phyloP scores from a whole-genome alignment of 2,329 filamentous ascomycete genomes.

The Xylariaceae sp. region DNA sequence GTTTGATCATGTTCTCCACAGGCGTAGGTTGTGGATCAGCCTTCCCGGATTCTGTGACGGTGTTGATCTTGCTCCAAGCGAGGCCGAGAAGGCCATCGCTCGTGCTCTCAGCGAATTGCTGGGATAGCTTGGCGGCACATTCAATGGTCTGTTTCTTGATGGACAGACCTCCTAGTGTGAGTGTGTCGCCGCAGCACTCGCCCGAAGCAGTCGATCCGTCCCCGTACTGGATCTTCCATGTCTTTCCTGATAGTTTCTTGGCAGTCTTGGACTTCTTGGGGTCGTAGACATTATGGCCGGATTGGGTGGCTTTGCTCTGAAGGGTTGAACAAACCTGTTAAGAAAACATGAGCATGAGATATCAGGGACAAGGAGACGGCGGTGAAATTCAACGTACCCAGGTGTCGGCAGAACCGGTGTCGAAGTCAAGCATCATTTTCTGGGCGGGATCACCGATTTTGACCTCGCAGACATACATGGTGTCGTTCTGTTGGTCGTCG shows the following conservation, averaged over 20 bases:
- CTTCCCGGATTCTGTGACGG: constrained; percentile 46
- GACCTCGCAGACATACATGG: constrained; percentile 63
- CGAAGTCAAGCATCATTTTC: constrained; percentile 65
- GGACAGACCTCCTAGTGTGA: constrained; percentile 63
- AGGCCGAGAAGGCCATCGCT: constrained; percentile 70
- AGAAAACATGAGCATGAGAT: constrained; percentile 11
- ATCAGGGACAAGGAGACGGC: background rate
- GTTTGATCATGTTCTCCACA: constrained; percentile 69
- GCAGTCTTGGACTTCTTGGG: constrained; percentile 63
- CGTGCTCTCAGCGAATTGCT: constrained; percentile 56
- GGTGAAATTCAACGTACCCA: constrained; percentile 54
- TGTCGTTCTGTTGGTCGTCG: constrained; percentile 69
- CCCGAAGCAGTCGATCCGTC: constrained; percentile 70
- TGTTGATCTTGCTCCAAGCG: constrained; percentile 67
- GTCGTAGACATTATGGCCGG: constrained; percentile 60
- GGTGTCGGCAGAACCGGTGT: constrained; percentile 71
- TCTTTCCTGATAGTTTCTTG: constrained; percentile 49
- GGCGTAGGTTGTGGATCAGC: constrained; percentile 61
- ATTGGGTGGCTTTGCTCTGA: constrained; percentile 42
- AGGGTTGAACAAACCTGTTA: constrained; percentile 58
- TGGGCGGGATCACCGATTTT: constrained; percentile 67
- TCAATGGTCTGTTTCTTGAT: constrained; percentile 67
- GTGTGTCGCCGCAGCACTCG: constrained; percentile 63
- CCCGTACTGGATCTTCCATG: constrained; percentile 70
- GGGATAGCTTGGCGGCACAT: constrained; percentile 61